phyloP scores from a whole-genome alignment of 2,329 filamentous ascomycete genomes.

The Colletotrichum nymphaeae region DNA sequence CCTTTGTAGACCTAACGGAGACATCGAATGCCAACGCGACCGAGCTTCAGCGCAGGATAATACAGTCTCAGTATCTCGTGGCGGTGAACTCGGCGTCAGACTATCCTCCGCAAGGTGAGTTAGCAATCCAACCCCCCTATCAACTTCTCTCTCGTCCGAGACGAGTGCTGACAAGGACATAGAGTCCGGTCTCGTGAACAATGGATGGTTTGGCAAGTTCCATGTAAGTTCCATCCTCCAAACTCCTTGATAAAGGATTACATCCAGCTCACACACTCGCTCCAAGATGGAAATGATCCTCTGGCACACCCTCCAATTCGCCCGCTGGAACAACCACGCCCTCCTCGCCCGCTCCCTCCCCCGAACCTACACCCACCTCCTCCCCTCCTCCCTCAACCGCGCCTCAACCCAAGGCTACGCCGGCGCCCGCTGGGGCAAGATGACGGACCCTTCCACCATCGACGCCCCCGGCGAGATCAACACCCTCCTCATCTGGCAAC shows the following conservation, averaged over 20 bases:
- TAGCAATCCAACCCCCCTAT: conserved; percentile 32
- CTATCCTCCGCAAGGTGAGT: conserved; percentile 57
- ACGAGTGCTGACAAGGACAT: neutral
- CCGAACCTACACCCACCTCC: conserved; percentile 58
- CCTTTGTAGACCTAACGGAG: conserved; percentile 61
- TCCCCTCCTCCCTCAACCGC: conserved; percentile 49
- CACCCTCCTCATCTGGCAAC: conserved; percentile 71
- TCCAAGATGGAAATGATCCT: conserved; percentile 62
- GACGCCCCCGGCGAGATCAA: conserved; percentile 71
- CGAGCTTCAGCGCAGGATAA: conserved; percentile 63
- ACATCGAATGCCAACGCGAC: conserved; percentile 52
- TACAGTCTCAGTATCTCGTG: conserved; percentile 64
- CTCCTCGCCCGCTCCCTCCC: conserved; percentile 58
- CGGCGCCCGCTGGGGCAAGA: conserved; percentile 57
- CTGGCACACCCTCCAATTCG: conserved; percentile 64
- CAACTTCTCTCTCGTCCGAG: neutral
- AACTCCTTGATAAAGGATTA: neutral
- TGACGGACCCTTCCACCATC: conserved; percentile 58
- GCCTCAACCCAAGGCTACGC: conserved; percentile 54
- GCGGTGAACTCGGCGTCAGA: conserved; percentile 63
- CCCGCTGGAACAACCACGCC: conserved; percentile 59
- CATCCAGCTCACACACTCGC: neutral
- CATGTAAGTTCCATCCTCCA: conserved; percentile 46
- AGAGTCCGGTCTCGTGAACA: conserved; percentile 60
- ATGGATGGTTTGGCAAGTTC: conserved; percentile 68